phyloP scores from a whole-genome alignment of 805 yeast species.

The Ogataea haglerorum region DNA sequence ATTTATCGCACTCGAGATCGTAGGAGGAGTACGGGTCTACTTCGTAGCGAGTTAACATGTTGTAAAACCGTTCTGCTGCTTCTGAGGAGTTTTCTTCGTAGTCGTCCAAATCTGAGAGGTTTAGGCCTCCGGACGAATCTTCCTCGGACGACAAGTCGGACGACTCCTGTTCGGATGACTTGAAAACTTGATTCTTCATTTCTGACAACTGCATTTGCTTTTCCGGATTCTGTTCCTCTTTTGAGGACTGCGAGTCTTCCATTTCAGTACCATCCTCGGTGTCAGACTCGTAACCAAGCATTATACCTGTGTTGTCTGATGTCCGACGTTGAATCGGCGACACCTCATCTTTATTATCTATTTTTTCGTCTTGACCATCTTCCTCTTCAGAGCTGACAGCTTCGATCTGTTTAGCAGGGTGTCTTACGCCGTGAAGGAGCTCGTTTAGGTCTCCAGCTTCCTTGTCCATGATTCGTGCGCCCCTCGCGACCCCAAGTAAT shows the following conservation, averaged over 20 bases:
- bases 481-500: constrained; percentile 19
- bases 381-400: not conserved
- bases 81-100: constrained; percentile 3
- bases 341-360: constrained; percentile 1
- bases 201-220: not conserved
- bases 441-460: constrained; percentile 6
- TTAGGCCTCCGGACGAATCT: constrained; percentile 11
- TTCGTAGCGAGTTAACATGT: constrained; percentile 11
- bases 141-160: too few species aligned
- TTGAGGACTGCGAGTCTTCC: not conserved
- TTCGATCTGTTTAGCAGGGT: not conserved
- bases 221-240: not conserved
- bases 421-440: constrained; percentile 8
- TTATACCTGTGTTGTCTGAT: constrained; percentile 1
- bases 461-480: constrained; percentile 6
- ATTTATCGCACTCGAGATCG: constrained; percentile 21
- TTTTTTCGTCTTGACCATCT: constrained; percentile 1
- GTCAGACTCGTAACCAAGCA: constrained; percentile 5
- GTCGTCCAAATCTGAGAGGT: constrained; percentile 18
- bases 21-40: constrained; percentile 24
- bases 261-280: constrained; percentile 2
- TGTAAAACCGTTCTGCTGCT: constrained; percentile 11
- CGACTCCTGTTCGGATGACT: too few species aligned
- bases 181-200: not conserved
- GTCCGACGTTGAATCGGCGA: not conserved